phyloP scores from a whole-genome alignment of 139 green algal genomes.

The Nannochloris sp. region DNA sequence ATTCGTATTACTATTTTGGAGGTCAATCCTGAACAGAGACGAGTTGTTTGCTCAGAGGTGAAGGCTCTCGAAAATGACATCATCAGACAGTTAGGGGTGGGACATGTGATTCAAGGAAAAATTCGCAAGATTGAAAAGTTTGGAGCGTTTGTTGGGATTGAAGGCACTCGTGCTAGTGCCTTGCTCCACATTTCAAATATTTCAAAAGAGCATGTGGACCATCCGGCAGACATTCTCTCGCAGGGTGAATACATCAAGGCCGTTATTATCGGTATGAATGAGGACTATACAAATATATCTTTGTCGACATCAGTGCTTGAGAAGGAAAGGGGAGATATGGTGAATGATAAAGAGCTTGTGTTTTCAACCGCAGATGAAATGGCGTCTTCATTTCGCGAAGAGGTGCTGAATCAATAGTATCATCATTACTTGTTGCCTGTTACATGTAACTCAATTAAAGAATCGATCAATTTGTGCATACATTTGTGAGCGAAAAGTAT shows the following conservation, averaged over 20 bases:
- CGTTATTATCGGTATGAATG: slow-evolving; percentile 47
- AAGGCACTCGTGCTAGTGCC: slow-evolving; percentile 33
- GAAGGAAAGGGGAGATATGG: slow-evolving; percentile 37
- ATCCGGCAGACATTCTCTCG: slow-evolving; percentile 27
- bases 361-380: slow-evolving; percentile 9
- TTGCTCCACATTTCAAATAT: slow-evolving; percentile 60
- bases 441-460: slow-evolving; percentile 2
- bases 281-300: slow-evolving; percentile 33
- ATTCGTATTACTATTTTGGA: slow-evolving; percentile 15
- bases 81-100: slow-evolving; percentile 16
- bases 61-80: slow-evolving; percentile 21
- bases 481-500: slow-evolving; percentile 3
- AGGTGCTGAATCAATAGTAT: no score
- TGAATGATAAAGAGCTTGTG: slow-evolving; percentile 35
- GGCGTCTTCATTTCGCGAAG: neutral
- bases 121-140: slow-evolving; percentile 41
- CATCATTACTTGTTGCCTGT: no score
- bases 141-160: slow-evolving; percentile 44
- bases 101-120: slow-evolving; percentile 28
- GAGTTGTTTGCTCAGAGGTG: slow-evolving; percentile 16
- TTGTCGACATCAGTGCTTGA: slow-evolving; percentile 55
- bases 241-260: slow-evolving; percentile 39
- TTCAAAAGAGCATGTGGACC: slow-evolving; percentile 24
- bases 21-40: slow-evolving; percentile 5
- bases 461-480: slow-evolving; percentile 1